Base-by-base conservation (phyloP, 2,329 filamentous ascomycete species). In the Cytospora leucostoma region DNA sequence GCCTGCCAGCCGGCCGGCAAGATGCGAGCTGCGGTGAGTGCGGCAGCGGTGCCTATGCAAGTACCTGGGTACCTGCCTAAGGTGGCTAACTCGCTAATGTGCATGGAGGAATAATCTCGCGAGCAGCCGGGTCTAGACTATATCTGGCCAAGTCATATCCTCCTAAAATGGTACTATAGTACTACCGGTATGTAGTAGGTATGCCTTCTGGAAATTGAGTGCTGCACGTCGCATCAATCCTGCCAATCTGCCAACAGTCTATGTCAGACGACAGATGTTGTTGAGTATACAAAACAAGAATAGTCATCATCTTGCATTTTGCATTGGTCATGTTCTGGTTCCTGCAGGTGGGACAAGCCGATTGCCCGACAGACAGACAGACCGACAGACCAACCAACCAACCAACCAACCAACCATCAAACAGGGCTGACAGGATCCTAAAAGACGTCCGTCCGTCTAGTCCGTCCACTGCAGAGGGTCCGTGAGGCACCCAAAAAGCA, bases 401-500 rank as follows among this genome's bases (percentile, higher is more conserved):
- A 47, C 40, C 40, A 19, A n/a, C 5, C 40, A 3, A 19, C n/a
- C n/a, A n/a, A n/a, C n/a, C n/a, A 19, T n/a, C n/a, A 12, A 44
- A n/a, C 13, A 33, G 10, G 12, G 40, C 17, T 40, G 58, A 60
- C 21, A 53, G 58, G 37, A 19, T 12, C 13, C 21, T 17, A 34
- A 34, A 27, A 27, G 27, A 27, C 27, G 27, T 27, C 27, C 27
- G 27, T n/a, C 32, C 21, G 49, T 2, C 12, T 52, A 21, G 32
- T 44, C 47, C 47, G 51, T 49, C 35, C 40, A 34, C 10, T 35
- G 47, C 33, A 21, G 44, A 37, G 47, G 34, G 49, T 59, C 32
- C 56, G 56, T 44, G 19, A 59, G 57, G 35, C 52, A 33, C 58
- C 51, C 47, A 53, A 61, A 55, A 61, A 49, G 59, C 51, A 61